These are phyloP conservation scores for Neoarthrinium moseri DNA, from an alignment of 2,329 filamentous ascomycete species.

Conservation along the genomic window DNA sequence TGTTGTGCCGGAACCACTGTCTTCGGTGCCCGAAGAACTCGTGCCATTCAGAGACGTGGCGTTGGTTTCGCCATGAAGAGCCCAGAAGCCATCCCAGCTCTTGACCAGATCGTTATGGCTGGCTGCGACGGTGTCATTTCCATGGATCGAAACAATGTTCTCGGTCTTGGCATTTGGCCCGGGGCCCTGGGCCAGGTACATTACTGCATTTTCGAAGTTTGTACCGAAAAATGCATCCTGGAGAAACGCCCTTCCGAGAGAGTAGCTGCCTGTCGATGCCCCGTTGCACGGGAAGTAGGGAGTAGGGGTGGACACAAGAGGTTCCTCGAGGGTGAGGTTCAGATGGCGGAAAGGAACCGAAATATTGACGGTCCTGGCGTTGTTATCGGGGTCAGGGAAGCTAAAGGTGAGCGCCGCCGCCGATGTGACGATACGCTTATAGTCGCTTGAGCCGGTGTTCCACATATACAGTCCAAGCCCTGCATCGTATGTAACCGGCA, in stretches of 20 bases:
- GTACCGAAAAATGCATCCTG: slow-evolving; percentile 39
- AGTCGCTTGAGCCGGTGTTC: slow-evolving; percentile 27
- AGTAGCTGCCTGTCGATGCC: slow-evolving; percentile 16
- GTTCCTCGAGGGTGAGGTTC: slow-evolving; percentile 33
- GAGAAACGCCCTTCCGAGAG: slow-evolving; percentile 39
- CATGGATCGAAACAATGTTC: not conserved
- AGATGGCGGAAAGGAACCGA: slow-evolving; percentile 36
- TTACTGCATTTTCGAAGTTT: slow-evolving; percentile 26
- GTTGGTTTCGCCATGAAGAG: not conserved
- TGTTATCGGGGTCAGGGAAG: slow-evolving; percentile 24
- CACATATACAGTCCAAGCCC: slow-evolving; percentile 35
- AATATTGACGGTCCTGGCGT: slow-evolving; percentile 30
- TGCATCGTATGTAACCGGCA: slow-evolving; percentile 31
- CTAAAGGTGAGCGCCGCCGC: slow-evolving; percentile 35
- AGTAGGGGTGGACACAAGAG: slow-evolving; percentile 26
- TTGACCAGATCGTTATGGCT: not conserved
- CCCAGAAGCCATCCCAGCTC: slow-evolving; percentile 2
- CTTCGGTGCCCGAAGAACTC: too few species aligned
- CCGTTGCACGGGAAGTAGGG: slow-evolving; percentile 38
- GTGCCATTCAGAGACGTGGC: too few species aligned
- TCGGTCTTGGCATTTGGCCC: slow-evolving; percentile 21
- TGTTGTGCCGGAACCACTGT: not conserved
- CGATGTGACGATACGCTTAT: slow-evolving; percentile 31
- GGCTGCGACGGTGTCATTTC: not conserved
- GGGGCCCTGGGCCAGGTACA: slow-evolving; percentile 32